Conservation (phyloP, 768 basidiomycete species). For the Pulveroboletus sp. region DNA sequence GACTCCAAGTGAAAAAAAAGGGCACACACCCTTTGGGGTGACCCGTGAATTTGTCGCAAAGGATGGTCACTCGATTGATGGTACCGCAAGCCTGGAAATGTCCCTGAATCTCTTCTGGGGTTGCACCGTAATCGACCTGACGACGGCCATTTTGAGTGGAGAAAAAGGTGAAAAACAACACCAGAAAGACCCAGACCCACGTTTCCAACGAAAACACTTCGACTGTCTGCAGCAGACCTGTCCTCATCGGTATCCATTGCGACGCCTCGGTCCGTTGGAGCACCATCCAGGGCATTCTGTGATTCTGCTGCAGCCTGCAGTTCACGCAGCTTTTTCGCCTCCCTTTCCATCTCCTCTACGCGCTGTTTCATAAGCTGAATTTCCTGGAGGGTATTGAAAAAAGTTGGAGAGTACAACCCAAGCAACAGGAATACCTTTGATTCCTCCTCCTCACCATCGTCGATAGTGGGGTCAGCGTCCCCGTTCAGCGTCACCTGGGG, state of each 20-base stretch:
- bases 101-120: conserved; percentile 96
- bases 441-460: conserved; percentile 64
- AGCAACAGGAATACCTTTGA: conserved; percentile 44
- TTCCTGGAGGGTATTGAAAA: conserved; percentile 50
- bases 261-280: conserved; percentile 42
- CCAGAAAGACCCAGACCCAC: conserved; percentile 50
- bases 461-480: conserved; percentile 33
- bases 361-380: conserved; percentile 88
- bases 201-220: conserved; percentile 96
- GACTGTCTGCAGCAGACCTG: conserved; percentile 69
- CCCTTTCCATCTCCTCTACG: conserved; percentile 91
- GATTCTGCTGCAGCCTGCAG: conserved; percentile 77
- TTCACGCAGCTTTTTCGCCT: conserved; percentile 84
- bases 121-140: conserved; percentile 95
- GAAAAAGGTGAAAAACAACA: conserved; percentile 4
- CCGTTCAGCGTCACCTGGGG: conserved; percentile 39
- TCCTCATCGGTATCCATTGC: conserved; percentile 85
- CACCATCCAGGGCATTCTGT: conserved; percentile 45
- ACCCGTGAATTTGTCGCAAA: conserved; percentile 99
- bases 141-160: conserved; percentile 8
- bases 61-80: conserved; percentile 98
- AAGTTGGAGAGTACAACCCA: conserved; percentile 7
- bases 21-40: conserved; percentile 89
- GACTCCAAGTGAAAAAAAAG: conserved; percentile 14
- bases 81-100: conserved; percentile 98